Evolutionary conservation across 2,329 filamentous ascomycete species (phyloP).

Genomic region (Thermochaetoides dissita): DNA sequence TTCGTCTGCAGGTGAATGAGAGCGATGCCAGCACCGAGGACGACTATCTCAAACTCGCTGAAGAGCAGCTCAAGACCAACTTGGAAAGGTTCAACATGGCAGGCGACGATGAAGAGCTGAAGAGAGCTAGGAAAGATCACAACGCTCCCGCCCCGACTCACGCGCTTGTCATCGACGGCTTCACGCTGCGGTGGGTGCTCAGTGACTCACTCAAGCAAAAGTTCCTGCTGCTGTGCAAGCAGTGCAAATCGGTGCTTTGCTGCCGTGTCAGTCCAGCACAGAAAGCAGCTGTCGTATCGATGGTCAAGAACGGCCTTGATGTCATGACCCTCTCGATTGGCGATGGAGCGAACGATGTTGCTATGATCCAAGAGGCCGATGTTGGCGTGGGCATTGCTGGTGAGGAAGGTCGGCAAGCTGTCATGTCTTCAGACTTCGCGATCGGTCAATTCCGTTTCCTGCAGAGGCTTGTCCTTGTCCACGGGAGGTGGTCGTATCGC

Average conservation of each 20-base stretch:
- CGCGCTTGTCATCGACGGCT: constrained; percentile 87
- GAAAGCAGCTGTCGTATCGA: constrained; percentile 88
- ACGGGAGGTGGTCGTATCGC: constrained; percentile 93
- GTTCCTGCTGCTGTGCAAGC: constrained; percentile 89
- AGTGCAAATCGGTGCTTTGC: constrained; percentile 91
- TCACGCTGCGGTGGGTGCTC: constrained; percentile 78
- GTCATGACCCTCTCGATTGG: constrained; percentile 93
- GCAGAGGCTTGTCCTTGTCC: constrained; percentile 71
- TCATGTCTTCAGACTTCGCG: constrained; percentile 92
- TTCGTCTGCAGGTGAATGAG: constrained; percentile 75
- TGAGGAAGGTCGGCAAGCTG: constrained; percentile 80
- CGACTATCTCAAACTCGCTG: constrained; percentile 41
- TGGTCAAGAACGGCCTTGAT: constrained; percentile 90
- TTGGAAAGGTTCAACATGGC: constrained; percentile 62
- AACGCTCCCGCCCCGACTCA: constrained; percentile 77
- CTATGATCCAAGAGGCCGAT: constrained; percentile 95
- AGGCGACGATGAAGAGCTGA: constrained; percentile 74
- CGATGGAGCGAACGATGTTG: constrained; percentile 89
- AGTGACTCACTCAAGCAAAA: constrained; percentile 74
- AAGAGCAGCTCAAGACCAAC: constrained; percentile 60
- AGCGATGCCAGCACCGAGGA: constrained; percentile 43
- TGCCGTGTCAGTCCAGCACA: constrained; percentile 94
- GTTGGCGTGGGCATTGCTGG: constrained; percentile 94
- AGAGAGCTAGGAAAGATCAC: constrained; percentile 65
- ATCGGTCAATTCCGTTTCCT: constrained; percentile 90